Percentiles rank a stretch among this genome's conserved stretches.
Evolutionary conservation across 257 asterid genomes (phyloP).

Genomic region (Solanum etuberosum): DNA sequence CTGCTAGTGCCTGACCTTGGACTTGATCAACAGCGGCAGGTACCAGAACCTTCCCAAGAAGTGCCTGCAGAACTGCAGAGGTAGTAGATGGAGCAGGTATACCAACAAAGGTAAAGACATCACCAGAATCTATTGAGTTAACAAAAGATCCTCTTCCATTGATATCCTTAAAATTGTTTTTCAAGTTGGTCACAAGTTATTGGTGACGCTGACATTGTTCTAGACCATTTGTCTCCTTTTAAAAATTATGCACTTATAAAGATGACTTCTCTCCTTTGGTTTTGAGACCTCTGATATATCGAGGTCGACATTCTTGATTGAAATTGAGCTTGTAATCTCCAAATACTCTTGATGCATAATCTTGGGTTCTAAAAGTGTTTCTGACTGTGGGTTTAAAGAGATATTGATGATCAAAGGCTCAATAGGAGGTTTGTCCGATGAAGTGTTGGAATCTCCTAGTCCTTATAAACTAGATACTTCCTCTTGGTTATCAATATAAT

Average conservation of each 20-base stretch:
- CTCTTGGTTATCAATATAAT: not conserved
- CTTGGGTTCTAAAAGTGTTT: not conserved
- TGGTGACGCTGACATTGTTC: not conserved
- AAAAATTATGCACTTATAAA: not conserved
- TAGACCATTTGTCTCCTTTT: not conserved
- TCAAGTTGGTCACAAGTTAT: not conserved
- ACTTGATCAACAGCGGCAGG: conserved; percentile 47
- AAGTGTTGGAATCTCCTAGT: not conserved
- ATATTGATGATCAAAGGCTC: not conserved
- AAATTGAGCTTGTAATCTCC: too few species aligned
- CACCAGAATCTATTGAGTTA: not conserved
- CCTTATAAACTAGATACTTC: not conserved
- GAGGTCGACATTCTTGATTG: too few species aligned
- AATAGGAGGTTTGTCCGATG: not conserved
- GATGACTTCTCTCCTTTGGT: not conserved
- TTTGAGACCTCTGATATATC: not conserved
- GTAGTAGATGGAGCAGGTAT: not conserved
- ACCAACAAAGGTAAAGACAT: not conserved
- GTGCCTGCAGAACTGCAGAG: not conserved
- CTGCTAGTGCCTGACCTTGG: conserved; percentile 75
- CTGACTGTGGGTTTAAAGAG: not conserved
- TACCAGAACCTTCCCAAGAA: not conserved
- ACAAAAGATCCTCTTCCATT: not conserved
- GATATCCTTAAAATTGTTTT: not conserved
- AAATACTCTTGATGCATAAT: not conserved